These are phyloP conservation scores for Rhodomyrtus psidioides DNA, from an alignment of 441 rosid genomes.

Conservation along the genomic window DNA sequence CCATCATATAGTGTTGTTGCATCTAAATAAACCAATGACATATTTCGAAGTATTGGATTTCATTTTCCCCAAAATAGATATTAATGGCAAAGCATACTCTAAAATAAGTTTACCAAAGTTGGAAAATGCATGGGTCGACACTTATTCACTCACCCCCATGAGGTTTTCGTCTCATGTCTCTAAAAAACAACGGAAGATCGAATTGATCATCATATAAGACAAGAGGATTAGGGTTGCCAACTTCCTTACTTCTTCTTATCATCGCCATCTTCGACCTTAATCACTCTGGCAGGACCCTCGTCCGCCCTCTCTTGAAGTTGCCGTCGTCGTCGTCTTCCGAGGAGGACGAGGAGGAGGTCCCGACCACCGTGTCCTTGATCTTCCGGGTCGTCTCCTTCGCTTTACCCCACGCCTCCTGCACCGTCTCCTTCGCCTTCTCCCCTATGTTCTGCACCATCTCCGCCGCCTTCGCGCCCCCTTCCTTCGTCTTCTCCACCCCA, in stretches of 20 bases:
- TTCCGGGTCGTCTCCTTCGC: constrained; percentile 45
- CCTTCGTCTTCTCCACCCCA: constrained; percentile 26
- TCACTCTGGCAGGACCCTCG: constrained; percentile 24
- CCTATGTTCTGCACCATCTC: constrained; percentile 25
- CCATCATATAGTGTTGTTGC: not conserved
- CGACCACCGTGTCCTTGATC: constrained; percentile 21
- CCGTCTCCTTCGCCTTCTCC: constrained; percentile 52
- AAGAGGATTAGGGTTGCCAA: not conserved
- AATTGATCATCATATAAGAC: not conserved
- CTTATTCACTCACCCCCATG: not conserved
- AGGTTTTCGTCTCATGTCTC: not conserved
- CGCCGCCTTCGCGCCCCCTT: constrained; percentile 23
- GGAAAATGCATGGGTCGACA: not conserved
- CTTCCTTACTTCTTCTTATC: constrained; percentile 2
- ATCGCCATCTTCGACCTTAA: constrained; percentile 13
- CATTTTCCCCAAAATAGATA: not conserved
- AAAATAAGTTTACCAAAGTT: not conserved
- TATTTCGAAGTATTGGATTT: not conserved
- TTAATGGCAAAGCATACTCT: not conserved
- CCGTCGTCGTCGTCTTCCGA: constrained; percentile 7
- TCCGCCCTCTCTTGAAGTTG: constrained; percentile 12
- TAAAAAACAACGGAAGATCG: not conserved
- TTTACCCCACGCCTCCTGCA: constrained; percentile 43
- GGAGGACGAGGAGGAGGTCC: constrained; percentile 9
- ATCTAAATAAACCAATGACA: not conserved